Evolutionary conservation across 2,329 filamentous ascomycete genomes (phyloP), one percentile per base, ranked within the genome.

Genomic region (Diplodia sapinea): DNA sequence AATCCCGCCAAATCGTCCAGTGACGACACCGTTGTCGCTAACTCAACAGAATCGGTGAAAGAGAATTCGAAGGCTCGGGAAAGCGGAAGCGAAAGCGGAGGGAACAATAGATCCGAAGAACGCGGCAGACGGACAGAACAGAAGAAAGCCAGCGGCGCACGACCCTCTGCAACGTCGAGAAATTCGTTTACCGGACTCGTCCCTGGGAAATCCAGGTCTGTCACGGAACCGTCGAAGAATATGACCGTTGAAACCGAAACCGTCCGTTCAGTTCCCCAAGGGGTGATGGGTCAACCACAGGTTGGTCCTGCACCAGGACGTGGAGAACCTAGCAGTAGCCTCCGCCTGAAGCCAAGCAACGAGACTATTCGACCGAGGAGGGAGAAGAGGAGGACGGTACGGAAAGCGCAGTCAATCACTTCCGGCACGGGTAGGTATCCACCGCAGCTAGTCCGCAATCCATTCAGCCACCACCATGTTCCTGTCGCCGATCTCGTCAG

Each of bases 241-340:
- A 97, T 99, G 93, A 98, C 93, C 11, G 94, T 98, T 15, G 95
- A 99, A 81, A 97, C 95, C 0, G 95, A 99, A 79, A 96, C 94
- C 0, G 95, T 99, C 47, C 91, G 88, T 52, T 96, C 94, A 3
- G 91, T 97, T 66, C 93, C 94, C 12, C 94, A 96, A 75, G 87
- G 94, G 33, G 88, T 90, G 11, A 83, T 97, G 33, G 89, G 90
- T 40, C 87, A 87, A 31, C 79, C 82, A 9, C 66, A 55, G 43
- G 82, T 83, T 54, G 88, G 89, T 69, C 82, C 87, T 69, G 80
- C 74, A 17, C 79, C 85, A n/a, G 88, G 88, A 23, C 84, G 86
- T 20, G 87, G 87, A 68, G 89, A 91, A 52, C 79, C 82, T 33
- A 88, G 84, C 73, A 89, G 91, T 52, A 96, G 91, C 71, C 82